These are phyloP conservation scores for Trifolium repens DNA, from an alignment of 306 rosid species.

Conservation along the genomic window DNA sequence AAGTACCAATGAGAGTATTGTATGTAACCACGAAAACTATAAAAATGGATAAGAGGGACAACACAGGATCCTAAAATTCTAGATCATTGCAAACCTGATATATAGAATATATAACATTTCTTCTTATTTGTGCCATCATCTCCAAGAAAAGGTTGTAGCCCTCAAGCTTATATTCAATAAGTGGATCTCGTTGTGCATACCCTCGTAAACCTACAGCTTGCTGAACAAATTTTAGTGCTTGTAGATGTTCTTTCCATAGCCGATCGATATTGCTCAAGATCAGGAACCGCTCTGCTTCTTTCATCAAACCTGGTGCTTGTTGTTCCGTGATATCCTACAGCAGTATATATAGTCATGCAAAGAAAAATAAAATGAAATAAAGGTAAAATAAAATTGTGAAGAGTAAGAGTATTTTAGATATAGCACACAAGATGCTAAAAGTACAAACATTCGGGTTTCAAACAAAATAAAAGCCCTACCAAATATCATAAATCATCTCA, in stretches of 20 bases:
- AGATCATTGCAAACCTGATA: constrained; percentile 69
- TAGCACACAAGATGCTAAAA: background rate
- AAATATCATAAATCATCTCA: background rate
- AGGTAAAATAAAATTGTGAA: background rate
- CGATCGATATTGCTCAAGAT: constrained; percentile 90
- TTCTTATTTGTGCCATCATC: constrained; percentile 98
- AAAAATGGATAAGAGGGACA: background rate
- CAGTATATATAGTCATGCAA: constrained; percentile 21
- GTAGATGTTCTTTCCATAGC: constrained; percentile 95
- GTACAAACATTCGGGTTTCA: background rate
- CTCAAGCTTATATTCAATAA: constrained; percentile 95
- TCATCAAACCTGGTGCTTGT: constrained; percentile 88
- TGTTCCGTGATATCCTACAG: constrained; percentile 72
- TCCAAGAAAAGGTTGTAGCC: constrained; percentile 98
- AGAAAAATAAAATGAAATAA: constrained; percentile 9
- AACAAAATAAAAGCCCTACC: background rate
- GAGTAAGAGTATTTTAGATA: background rate
- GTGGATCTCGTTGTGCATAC: constrained; percentile 96
- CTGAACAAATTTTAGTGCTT: constrained; percentile 91
- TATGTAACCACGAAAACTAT: background rate
- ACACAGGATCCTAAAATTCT: background rate
- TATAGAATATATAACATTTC: constrained; percentile 94
- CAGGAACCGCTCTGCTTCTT: constrained; percentile 94
- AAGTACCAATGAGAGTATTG: background rate
- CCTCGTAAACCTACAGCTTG: constrained; percentile 97